These are phyloP conservation scores for Sphaerobolus stellatus DNA, from an alignment of 1,284 basidiomycete species.

Conservation along the genomic window DNA sequence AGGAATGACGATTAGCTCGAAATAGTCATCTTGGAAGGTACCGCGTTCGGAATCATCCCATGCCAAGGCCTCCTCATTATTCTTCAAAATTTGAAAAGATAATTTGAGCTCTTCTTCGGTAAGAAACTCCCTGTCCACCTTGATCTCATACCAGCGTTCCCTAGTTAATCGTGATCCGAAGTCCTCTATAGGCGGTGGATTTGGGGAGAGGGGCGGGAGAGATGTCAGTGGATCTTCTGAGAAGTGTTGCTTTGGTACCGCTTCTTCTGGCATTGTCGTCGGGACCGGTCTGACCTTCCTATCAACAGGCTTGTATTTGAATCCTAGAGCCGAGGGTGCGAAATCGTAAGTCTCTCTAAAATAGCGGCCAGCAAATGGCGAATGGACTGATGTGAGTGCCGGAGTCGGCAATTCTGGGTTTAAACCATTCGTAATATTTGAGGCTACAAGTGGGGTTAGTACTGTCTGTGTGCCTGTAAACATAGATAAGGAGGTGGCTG, in stretches of 20 bases:
- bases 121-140: constrained; percentile 29
- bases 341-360: too few species aligned
- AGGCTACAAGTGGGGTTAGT: too few species aligned
- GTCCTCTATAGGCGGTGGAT: constrained; percentile 19
- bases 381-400: too few species aligned
- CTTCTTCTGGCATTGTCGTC: constrained; percentile 26
- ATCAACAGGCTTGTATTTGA: constrained; percentile 22
- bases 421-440: too few species aligned
- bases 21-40: constrained; percentile 34
- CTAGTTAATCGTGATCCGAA: constrained; percentile 16
- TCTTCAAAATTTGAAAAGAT: constrained; percentile 26
- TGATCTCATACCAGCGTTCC: constrained; percentile 18
- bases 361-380: too few species aligned
- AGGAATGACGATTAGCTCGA: constrained; percentile 25
- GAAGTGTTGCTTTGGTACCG: constrained; percentile 15
- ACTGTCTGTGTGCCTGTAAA: too few species aligned
- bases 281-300: constrained; percentile 26
- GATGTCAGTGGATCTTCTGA: constrained; percentile 19
- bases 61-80: constrained; percentile 30
- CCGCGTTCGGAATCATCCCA: constrained; percentile 37
- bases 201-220: constrained; percentile 10
- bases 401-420: too few species aligned
- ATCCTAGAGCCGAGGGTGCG: too few species aligned
- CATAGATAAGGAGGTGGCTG: too few species aligned
- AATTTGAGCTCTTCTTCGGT: constrained; percentile 32